phyloP scores from a whole-genome alignment of 179 eudicot species.

The Camellia oleifera region DNA sequence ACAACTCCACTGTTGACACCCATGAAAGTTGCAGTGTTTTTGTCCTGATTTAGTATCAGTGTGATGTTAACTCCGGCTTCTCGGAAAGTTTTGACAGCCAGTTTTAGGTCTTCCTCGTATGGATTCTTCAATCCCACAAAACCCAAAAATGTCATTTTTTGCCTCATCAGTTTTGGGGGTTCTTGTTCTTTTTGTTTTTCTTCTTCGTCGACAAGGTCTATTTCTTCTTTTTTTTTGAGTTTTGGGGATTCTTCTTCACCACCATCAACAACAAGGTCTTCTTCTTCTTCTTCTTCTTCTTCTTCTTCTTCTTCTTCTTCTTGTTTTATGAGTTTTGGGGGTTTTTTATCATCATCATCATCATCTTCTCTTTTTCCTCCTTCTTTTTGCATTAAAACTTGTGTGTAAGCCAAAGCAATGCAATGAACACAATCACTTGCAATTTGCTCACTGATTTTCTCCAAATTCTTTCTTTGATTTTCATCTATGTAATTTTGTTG shows the following conservation, averaged over 20 bases:
- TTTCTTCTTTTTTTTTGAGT: no score
- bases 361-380: neutral
- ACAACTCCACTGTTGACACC: neutral
- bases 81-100: neutral
- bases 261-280: no score
- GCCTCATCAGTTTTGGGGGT: neutral
- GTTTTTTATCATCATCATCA: neutral
- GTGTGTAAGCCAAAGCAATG: neutral
- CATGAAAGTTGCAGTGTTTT: neutral
- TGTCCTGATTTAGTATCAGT: neutral
- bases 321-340: no score
- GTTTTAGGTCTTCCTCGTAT: neutral
- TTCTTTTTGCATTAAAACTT: neutral
- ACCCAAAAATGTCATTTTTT: neutral
- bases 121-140: neutral
- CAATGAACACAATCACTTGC: neutral
- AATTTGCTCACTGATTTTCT: neutral
- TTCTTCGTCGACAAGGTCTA: no score
- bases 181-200: neutral
- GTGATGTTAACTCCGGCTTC: neutral
- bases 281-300: no score
- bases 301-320: no score
- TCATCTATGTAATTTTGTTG: neutral
- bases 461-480: neutral
- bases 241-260: no score